Evolutionary conservation across 805 yeast species (phyloP), one percentile per base, ranked within the genome.

Genomic region (Helenozyma rhizophorensis): DNA sequence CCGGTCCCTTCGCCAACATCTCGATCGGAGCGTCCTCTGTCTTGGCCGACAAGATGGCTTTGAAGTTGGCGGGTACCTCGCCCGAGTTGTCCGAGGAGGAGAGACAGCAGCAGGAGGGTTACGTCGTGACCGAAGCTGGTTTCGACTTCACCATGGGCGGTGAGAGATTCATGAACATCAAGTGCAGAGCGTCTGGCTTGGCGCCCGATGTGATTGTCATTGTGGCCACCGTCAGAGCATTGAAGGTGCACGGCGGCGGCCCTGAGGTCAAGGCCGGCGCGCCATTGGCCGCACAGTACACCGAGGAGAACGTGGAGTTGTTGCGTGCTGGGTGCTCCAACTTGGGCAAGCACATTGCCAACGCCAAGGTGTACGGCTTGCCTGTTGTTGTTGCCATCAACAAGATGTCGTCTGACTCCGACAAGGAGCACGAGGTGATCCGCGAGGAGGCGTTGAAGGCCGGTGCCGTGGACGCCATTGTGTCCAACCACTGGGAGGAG

Each of bases 111-210:
- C 73, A 72, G 50, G 73, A 72, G 46, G 93, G 94, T 41, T 83
- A 75, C 48, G 94, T 83, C 40, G 82, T 83, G 33, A 83, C 94
- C 29, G 94, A 83, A 60, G 94, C 94, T 13, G 94, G 94, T 42
- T 83, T 83, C 63, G 94, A 83, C 60, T 83, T 83, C 70, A 83
- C 93, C 32, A 83, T 83, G 94, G 94, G 94, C 55, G 94, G 94
- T 58, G 94, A 83, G 66, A 70, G 94, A 62, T 83, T 83, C 60
- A 69, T 81, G 58, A 82, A 83, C 61, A 83, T 83, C 64, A 83
- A 83, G 60, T 80, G 89, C 57, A 74, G 93, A 55, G 72, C 88
- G 8, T 78, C 86, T n/a, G 93, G 90, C 7, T 67, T 83, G 42
- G 69, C 68, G 19, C 94, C 94, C 13, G 86, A 83, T 56, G 79